Evolutionary conservation across 345 rosid genomes (phyloP), one percentile per base, ranked within the genome.

Genomic region (Dipteronia sinensis): DNA sequence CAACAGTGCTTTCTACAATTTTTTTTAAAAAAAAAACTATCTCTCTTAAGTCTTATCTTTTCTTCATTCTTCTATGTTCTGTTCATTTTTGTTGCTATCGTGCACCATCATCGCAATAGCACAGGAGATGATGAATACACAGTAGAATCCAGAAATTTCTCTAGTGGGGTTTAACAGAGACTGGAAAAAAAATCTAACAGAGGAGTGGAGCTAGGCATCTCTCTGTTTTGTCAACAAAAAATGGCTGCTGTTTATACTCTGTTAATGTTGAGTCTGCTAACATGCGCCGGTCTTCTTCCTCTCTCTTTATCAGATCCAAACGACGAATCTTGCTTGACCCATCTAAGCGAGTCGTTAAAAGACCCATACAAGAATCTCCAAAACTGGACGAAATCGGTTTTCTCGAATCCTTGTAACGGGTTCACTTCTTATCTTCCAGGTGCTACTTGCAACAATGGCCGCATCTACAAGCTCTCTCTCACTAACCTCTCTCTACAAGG

Each of bases 381-480:
- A 15, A 93, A 95, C 92, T 95, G 99, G 99, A 95, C 91, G 27
- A 83, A 83, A 77, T 6, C 94, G 42, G 76, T 62, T 67, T 84
- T 95, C 81, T 85, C 92, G 3, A 85, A 78, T 72, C 93, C 98
- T 15, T 95, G 99, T 75, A 84, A 79, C 70, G 94, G 92, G 25
- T 90, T 93, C 88, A 87, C 84, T 10, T 95, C 99, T 19, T 81
- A 77, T 42, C 88, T 95, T 53, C 86, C 85, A 2, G 98, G 98
- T 4, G 97, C 87, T 72, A 91, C 88, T 72, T 93, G 98, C 88
- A 95, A 92, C 92, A 95, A 93, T 76, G 98, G 98, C 69, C 84
- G 99, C 61, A 83, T 95, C 86, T 95, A 93, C 86, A 95, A 95
- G 83, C 97, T 95, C 27, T 88, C 98, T n/a, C 90, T 94, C 53